Evolutionary conservation across 495 filamentous ascomycete species (phyloP).

Genomic region (Bathelium albidoporum): DNA sequence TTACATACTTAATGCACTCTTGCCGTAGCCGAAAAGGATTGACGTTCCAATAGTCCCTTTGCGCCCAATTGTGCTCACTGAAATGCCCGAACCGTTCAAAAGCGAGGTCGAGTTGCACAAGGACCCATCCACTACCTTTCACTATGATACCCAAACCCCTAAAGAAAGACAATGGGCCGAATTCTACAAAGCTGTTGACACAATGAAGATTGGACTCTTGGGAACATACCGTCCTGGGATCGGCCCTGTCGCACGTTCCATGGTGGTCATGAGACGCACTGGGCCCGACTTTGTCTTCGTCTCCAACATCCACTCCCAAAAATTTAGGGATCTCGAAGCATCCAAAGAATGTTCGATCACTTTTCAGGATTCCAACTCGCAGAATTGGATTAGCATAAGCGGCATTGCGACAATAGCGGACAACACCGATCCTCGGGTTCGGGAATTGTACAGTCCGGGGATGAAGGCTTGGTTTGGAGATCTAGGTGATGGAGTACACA

Average conservation of each 20-base stretch:
- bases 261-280: slow-evolving; percentile 35
- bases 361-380: slow-evolving; percentile 32
- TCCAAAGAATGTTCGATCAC: slow-evolving; percentile 28
- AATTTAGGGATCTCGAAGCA: slow-evolving; percentile 33
- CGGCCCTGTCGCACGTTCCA: slow-evolving; percentile 34
- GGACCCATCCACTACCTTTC: slow-evolving; percentile 29
- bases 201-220: slow-evolving; percentile 27
- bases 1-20: too few relatives aligned
- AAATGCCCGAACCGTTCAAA: slow-evolving; percentile 29
- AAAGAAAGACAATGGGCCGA: slow-evolving; percentile 26
- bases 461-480: slow-evolving; percentile 38
- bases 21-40: too few relatives aligned
- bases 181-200: slow-evolving; percentile 28
- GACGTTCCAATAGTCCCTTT: too few relatives aligned
- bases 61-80: too few relatives aligned
- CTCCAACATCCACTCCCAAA: slow-evolving; percentile 34
- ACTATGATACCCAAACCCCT: slow-evolving; percentile 27
- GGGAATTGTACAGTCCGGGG: slow-evolving; percentile 29
- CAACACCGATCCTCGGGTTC: slow-evolving; percentile 34
- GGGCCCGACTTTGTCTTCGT: slow-evolving; percentile 40
- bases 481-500: slow-evolving; percentile 36
- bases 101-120: slow-evolving; percentile 22
- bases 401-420: slow-evolving; percentile 24
- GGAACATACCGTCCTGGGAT: slow-evolving; percentile 24
- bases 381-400: slow-evolving; percentile 34